Conservation (phyloP, 495 filamentous ascomycete species). For the Penicillium chermesinum region DNA sequence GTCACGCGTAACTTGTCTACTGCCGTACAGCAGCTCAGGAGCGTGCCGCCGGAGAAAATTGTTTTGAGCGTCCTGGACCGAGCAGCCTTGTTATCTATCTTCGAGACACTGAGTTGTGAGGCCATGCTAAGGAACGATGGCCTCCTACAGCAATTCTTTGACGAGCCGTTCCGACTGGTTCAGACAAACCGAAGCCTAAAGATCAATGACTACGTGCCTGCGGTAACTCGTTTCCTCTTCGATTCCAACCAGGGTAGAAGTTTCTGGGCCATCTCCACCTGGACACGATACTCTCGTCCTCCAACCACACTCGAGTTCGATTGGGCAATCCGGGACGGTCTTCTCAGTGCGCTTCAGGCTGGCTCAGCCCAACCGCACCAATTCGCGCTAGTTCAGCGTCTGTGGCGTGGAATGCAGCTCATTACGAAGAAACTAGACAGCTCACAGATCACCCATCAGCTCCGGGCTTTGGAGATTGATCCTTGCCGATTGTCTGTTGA, state of each 20-base stretch:
- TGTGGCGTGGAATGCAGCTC: conserved; percentile 70
- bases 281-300: conserved; percentile 52
- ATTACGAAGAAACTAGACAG: conserved; percentile 68
- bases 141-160: conserved; percentile 56
- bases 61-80: conserved; percentile 44
- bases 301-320: conserved; percentile 70
- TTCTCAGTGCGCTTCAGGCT: conserved; percentile 39
- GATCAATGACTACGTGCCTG: conserved; percentile 65
- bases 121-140: conserved; percentile 50
- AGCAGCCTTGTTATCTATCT: conserved; percentile 53
- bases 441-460: conserved; percentile 67
- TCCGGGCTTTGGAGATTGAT: conserved; percentile 73
- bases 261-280: conserved; percentile 64
- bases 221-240: conserved; percentile 77
- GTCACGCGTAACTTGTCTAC: conserved; percentile 52
- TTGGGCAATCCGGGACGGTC: conserved; percentile 67
- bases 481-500: conserved; percentile 72
- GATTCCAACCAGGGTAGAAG: conserved; percentile 52
- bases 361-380: conserved; percentile 46
- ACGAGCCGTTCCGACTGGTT: conserved; percentile 69
- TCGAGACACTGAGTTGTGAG: conserved; percentile 60
- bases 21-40: conserved; percentile 44
- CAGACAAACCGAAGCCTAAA: conserved; percentile 68
- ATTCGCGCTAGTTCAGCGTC: conserved; percentile 49
- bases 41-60: conserved; percentile 44